Percentiles rank a stretch among this genome's conserved stretches.
Evolutionary conservation across 2,329 filamentous ascomycete species (phyloP).

Genomic region (Xylariales sp.): DNA sequence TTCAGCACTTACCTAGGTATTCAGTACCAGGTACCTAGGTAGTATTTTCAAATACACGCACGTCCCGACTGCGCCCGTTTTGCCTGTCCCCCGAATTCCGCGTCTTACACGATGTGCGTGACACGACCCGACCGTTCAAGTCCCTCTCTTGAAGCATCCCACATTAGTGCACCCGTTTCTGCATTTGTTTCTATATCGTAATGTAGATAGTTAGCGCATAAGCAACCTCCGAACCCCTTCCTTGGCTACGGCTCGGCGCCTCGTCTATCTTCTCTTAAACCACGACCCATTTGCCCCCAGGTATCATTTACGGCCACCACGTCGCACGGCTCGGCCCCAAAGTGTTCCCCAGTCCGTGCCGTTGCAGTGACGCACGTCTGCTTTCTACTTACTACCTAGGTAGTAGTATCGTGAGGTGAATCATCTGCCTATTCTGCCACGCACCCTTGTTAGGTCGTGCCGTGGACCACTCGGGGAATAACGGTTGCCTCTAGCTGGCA

Average conservation of each 20-base stretch:
- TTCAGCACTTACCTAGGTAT: too few species aligned
- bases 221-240: slow-evolving; percentile 36
- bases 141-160: slow-evolving; percentile 33
- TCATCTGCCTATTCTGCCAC: slow-evolving; percentile 27
- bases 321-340: slow-evolving; percentile 26
- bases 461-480: slow-evolving; percentile 45
- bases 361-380: slow-evolving; percentile 11
- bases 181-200: background rate
- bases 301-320: slow-evolving; percentile 27
- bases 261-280: slow-evolving; percentile 24
- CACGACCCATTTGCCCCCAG: slow-evolving; percentile 22
- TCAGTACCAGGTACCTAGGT: too few species aligned
- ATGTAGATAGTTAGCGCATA: slow-evolving; percentile 20
- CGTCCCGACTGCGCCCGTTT: slow-evolving; percentile 6
- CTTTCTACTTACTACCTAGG: background rate
- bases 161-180: slow-evolving; percentile 29
- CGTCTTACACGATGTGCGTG: background rate
- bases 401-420: slow-evolving; percentile 22
- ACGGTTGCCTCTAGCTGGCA: slow-evolving; percentile 38
- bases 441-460: slow-evolving; percentile 37
- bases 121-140: slow-evolving; percentile 25
- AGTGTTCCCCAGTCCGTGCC: background rate
- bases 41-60: background rate
- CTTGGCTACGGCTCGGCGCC: slow-evolving; percentile 41
- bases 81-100: too few species aligned